Conservation (phyloP, 177 flowering plant genomes). For the Vitis hybrid region DNA sequence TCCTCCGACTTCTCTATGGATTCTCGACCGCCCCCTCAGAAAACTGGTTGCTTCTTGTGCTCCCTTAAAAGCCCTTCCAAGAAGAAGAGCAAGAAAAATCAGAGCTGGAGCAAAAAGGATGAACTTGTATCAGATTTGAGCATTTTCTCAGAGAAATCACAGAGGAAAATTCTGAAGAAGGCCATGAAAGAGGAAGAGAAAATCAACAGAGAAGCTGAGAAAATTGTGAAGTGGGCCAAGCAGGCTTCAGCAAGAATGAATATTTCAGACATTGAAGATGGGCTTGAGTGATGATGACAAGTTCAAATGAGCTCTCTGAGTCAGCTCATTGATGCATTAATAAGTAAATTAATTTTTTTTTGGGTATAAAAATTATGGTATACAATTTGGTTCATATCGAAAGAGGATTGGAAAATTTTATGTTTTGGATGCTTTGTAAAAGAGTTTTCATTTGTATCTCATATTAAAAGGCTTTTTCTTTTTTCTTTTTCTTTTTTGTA, state of each 20-base stretch:
- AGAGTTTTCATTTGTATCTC: too few relatives aligned
- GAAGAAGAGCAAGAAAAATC: conserved; percentile 11
- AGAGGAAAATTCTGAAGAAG: conserved; percentile 44
- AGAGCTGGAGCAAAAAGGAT: conserved; percentile 12
- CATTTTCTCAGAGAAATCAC: conserved; percentile 37
- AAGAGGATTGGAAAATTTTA: too few relatives aligned
- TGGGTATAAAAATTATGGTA: too few relatives aligned
- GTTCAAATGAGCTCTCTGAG: conserved; percentile 15
- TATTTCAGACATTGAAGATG: conserved; percentile 35
- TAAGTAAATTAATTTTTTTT: too few relatives aligned
- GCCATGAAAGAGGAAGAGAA: conserved; percentile 60
- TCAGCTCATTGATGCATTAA: neutral
- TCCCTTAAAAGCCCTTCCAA: conserved; percentile 39
- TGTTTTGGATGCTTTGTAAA: too few relatives aligned
- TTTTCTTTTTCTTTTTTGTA: too few relatives aligned
- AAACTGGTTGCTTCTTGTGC: conserved; percentile 53
- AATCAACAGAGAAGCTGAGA: conserved; percentile 58
- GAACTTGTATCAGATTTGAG: conserved; percentile 23
- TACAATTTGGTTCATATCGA: too few relatives aligned
- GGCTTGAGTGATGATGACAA: conserved; percentile 40
- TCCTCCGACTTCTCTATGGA: conserved; percentile 18
- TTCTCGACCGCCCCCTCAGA: conserved; percentile 39
- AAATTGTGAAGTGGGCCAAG: conserved; percentile 64
- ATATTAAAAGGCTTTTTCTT: too few relatives aligned
- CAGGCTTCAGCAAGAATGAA: conserved; percentile 66